Evolutionary conservation across 1,284 basidiomycete species (phyloP).

Genomic region (Pisolithus thermaeus): DNA sequence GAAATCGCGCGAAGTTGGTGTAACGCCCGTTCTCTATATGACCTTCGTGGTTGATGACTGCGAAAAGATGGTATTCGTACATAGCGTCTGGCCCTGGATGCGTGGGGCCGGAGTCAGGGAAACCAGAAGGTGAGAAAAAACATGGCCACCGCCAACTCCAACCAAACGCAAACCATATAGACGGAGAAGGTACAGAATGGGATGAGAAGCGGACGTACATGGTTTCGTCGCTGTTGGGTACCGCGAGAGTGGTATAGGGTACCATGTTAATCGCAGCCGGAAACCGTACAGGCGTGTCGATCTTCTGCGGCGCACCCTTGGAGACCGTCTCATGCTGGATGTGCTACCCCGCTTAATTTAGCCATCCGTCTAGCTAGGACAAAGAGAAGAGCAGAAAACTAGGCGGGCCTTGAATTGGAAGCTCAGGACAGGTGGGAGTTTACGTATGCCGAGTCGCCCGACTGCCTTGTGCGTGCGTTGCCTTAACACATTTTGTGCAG

Average conservation of each 20-base stretch:
- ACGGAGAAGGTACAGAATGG: too few relatives aligned
- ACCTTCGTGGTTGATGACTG: slow-evolving; percentile 93
- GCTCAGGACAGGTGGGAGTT: slow-evolving; percentile 85
- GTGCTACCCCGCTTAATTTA: slow-evolving; percentile 45
- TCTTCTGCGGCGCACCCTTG: slow-evolving; percentile 70
- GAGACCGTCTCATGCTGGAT: slow-evolving; percentile 86
- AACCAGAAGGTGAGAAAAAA: not conserved
- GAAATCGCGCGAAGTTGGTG: slow-evolving; percentile 74
- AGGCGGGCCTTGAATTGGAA: slow-evolving; percentile 87
- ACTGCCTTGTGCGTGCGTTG: slow-evolving; percentile 67
- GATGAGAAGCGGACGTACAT: slow-evolving; percentile 28
- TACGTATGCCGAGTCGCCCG: slow-evolving; percentile 80
- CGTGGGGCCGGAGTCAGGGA: slow-evolving; percentile 17
- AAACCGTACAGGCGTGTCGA: slow-evolving; percentile 81
- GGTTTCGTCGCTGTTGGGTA: slow-evolving; percentile 41
- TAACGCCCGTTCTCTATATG: slow-evolving; percentile 95
- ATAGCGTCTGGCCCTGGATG: slow-evolving; percentile 59
- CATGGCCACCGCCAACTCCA: too few relatives aligned
- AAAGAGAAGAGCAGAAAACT: not conserved
- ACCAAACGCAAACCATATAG: too few relatives aligned
- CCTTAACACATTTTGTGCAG: slow-evolving; percentile 68
- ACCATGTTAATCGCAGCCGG: slow-evolving; percentile 85
- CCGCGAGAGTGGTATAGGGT: slow-evolving; percentile 69
- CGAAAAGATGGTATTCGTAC: slow-evolving; percentile 91
- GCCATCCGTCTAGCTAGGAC: not conserved